A percentile compares a stretch with the other conserved stretches of the same genome.
Conservation (phyloP, 345 rosid genomes). For the Xanthoceras sorbifolium region DNA sequence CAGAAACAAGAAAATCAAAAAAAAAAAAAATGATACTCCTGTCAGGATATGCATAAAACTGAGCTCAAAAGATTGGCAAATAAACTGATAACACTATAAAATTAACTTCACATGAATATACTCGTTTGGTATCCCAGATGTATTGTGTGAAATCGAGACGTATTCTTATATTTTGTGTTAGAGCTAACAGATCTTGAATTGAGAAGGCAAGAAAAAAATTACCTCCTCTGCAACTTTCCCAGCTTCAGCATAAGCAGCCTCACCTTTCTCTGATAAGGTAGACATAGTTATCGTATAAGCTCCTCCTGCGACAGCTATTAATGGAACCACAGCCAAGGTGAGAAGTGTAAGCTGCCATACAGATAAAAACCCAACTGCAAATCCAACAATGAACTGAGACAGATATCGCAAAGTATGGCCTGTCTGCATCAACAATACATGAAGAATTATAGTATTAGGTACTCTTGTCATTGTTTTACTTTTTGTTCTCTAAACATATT, state of each 20-base stretch:
- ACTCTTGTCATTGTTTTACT: not conserved
- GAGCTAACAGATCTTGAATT: not conserved
- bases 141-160: not conserved
- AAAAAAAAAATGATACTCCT: not conserved
- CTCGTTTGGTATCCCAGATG: not conserved
- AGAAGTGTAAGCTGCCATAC: constrained; percentile 84
- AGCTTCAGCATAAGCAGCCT: constrained; percentile 83
- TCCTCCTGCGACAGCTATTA: constrained; percentile 79
- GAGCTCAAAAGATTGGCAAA: not conserved
- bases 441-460: constrained; percentile 7
- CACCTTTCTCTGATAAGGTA: constrained; percentile 70
- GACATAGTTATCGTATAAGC: constrained; percentile 70
- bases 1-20: not conserved
- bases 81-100: not conserved
- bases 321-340: constrained; percentile 85
- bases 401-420: constrained; percentile 76
- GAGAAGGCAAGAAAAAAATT: constrained; percentile 8
- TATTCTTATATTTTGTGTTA: not conserved
- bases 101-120: not conserved
- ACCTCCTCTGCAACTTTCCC: constrained; percentile 88
- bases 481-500: not conserved
- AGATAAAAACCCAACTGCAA: constrained; percentile 61
- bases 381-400: constrained; percentile 65
- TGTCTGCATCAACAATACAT: constrained; percentile 49
- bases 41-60: not conserved